phyloP scores from a whole-genome alignment of 768 basidiomycete species.

The Boletus reticuloceps region DNA sequence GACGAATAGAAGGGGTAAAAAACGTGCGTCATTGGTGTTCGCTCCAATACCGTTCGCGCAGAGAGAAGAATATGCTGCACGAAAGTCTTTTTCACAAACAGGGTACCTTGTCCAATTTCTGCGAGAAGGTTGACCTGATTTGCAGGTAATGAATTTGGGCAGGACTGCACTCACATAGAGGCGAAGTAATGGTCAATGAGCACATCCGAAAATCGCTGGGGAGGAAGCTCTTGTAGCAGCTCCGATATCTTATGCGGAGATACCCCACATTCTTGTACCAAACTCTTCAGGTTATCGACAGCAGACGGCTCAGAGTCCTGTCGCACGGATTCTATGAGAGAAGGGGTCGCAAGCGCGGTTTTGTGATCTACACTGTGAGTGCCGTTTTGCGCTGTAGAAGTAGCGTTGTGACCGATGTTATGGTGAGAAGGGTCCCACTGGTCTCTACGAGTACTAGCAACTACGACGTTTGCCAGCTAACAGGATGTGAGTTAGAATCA shows the following conservation, averaged over 20 bases:
- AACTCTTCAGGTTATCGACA: constrained; percentile 77
- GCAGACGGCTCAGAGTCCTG: constrained; percentile 49
- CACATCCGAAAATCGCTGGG: constrained; percentile 67
- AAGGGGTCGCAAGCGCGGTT: constrained; percentile 25
- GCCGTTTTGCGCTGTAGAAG: constrained; percentile 21
- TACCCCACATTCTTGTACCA: constrained; percentile 92
- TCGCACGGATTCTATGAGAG: constrained; percentile 41
- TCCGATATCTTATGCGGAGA: constrained; percentile 89
- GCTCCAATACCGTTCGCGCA: constrained; percentile 59
- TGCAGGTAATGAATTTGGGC: not conserved
- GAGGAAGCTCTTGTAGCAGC: constrained; percentile 84
- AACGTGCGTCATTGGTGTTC: constrained; percentile 75
- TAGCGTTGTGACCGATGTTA: constrained; percentile 7
- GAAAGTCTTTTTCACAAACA: constrained; percentile 81
- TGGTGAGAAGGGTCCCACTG: constrained; percentile 25
- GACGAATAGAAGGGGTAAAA: constrained; percentile 90
- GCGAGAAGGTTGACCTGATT: constrained; percentile 4
- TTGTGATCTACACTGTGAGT: constrained; percentile 27
- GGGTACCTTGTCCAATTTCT: constrained; percentile 96
- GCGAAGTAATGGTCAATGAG: constrained; percentile 83
- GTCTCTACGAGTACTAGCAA: constrained; percentile 36
- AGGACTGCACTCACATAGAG: constrained; percentile 51
- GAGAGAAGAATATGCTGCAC: constrained; percentile 64
- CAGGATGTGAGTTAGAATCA: constrained; percentile 20
- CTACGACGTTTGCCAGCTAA: constrained; percentile 55